Evolutionary conservation across 148 eudicot genomes (phyloP), one percentile per base, ranked within the genome.

Genomic region (Arbutus unedo): DNA sequence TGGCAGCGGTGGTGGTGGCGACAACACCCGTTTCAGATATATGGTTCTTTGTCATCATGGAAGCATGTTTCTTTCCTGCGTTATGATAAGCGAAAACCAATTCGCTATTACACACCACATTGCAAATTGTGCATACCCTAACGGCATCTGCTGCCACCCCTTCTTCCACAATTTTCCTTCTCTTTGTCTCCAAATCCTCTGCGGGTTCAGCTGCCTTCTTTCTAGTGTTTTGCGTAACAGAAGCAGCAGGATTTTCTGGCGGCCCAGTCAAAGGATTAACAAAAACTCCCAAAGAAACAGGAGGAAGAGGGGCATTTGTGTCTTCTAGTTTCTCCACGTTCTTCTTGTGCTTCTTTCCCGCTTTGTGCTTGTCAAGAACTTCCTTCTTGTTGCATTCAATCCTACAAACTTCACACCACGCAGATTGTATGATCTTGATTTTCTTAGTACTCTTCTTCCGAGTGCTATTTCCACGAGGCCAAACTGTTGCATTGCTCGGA

Each of bases 21-120:
- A 71, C 31, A 16, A 38, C 43, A 5, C 80, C 73, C 2, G 11
- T 55, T 18, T 81, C 77, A 67, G 43, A 44, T 43, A 64, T 79
- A 15, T 19, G 64, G 56, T 85, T 84, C 85, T 79, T 82, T 64
- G 79, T 14, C 89, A 85, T 9, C 89, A 81, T 88, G 53, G 91
- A 50, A 62, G 88, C 86, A 85, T 90, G 94, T 82, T 89, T 91
- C 67, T 87, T 85, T 47, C 94, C 94, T 19, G 86, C 85, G 38
- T 90, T 82, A 87, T 91, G 94, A 79, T 0, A 64, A 2, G 49
- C 64, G 81, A 83, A 89, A 76, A 90, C 94, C 8, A 83, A 73
- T 8, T 89, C 94, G 66, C 92, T 90, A 53, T 90, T 91, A 74
- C 94, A 91, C 19, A 90, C 88, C 44, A 90, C 90, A 75, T 91